Evolutionary conservation across 2,329 filamentous ascomycete genomes (phyloP), one percentile per base, ranked within the genome.

Genomic region (Purpureocillium takamizusanense): DNA sequence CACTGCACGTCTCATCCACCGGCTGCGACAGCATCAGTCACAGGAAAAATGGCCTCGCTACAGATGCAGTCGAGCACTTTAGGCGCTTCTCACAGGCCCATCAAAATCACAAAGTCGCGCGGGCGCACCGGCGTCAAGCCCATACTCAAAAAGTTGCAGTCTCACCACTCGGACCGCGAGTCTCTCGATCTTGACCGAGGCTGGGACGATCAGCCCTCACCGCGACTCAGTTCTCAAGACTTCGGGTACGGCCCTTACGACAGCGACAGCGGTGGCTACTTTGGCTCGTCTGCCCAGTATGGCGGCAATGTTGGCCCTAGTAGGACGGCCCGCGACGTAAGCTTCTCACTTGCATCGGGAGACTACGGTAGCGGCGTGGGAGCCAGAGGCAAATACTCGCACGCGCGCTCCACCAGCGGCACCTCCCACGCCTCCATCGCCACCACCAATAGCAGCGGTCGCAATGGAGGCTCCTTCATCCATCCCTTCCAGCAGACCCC

Each of bases 401-500:
- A 81, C 53, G 63, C 66, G 29, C 70, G 78, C 16, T 78, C 76
- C 2, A 70, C 74, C 39, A 78, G 74, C 51, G 74, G 72, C 40
- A 67, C 69, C 36, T 78, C 74, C 17, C 73, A 78, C 51, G 59
- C 65, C 45, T 78, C 75, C 9, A 65, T 74, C 38, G 66, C 71
- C 7, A 76, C 74, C 18, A 69, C 67, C 36, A 69, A 63, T 44
- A 78, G 74, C 48, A 66, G 57, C 36, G 43, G 23, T 5, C 44
- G 60, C 38, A 65, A 70, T 41, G 62, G 61, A 41, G 65, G 65
- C 41, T 59, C 65, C 25, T 81, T 81, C 51, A 67, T 80, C 15
- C 78, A 81, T 51, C 77, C 78, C 18, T 81, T 79, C 47, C 75
- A 80, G 52, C 78, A 81, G 58, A 78, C 66, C 8, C 78, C 78